Evolutionary conservation across 768 basidiomycete genomes (phyloP).

Genomic region (Naganishia randhawae): DNA sequence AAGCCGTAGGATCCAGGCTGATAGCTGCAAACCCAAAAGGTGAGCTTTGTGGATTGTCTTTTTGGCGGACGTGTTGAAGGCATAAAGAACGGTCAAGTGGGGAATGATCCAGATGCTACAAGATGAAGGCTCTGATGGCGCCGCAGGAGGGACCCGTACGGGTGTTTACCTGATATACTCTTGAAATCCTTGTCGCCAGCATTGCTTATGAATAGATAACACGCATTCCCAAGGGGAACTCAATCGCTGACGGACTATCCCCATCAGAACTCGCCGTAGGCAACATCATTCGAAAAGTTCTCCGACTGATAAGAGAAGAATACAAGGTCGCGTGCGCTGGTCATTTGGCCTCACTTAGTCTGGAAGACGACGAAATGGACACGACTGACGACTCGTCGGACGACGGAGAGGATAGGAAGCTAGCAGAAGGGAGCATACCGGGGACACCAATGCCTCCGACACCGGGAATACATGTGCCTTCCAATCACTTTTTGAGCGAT

Average conservation of each 20-base stretch:
- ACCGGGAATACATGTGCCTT: conserved; percentile 44
- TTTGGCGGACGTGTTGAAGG: too few relatives aligned
- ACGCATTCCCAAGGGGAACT: too few relatives aligned
- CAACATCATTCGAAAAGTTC: conserved; percentile 85
- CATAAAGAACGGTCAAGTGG: too few relatives aligned
- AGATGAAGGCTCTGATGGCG: too few relatives aligned
- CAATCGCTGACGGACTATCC: neutral
- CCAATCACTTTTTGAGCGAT: conserved; percentile 41
- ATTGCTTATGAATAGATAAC: conserved; percentile 25
- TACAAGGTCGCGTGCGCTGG: conserved; percentile 72
- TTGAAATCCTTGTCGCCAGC: neutral
- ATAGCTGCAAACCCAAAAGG: conserved; percentile 95
- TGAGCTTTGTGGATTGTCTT: too few relatives aligned
- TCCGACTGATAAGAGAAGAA: conserved; percentile 93
- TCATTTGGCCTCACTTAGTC: conserved; percentile 41
- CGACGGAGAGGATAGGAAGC: conserved; percentile 70
- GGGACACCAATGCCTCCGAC: conserved; percentile 45
- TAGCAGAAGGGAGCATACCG: conserved; percentile 41
- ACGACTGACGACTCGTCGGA: conserved; percentile 37
- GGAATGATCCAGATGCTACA: too few relatives aligned
- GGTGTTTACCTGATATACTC: too few relatives aligned
- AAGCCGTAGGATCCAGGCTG: conserved; percentile 70
- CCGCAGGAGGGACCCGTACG: too few relatives aligned
- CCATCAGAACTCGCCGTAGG: conserved; percentile 82
- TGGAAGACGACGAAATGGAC: neutral